Evolutionary conservation across 2,329 filamentous ascomycete genomes (phyloP).

Genomic region (Verticillium longisporum): DNA sequence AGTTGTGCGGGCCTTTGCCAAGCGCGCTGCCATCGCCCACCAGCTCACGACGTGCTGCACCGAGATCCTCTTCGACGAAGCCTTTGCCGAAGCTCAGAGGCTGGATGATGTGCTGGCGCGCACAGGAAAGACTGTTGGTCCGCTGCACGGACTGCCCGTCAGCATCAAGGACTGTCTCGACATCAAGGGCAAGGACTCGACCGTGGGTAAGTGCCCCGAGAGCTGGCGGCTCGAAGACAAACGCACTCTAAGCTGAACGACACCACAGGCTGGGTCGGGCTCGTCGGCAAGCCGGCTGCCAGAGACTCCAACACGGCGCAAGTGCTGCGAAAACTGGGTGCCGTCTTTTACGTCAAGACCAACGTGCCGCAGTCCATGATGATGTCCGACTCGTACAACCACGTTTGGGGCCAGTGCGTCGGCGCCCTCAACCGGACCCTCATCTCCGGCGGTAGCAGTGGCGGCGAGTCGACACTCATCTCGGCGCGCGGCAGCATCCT

Average conservation of each 20-base stretch:
- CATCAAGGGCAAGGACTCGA: slow-evolving; percentile 41
- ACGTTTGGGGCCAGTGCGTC: slow-evolving; percentile 29
- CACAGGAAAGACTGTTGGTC: slow-evolving; percentile 35
- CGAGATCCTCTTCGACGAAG: slow-evolving; percentile 24
- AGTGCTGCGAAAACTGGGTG: slow-evolving; percentile 33
- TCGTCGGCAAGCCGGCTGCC: slow-evolving; percentile 50
- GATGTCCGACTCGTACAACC: slow-evolving; percentile 24
- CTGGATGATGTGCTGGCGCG: slow-evolving; percentile 34
- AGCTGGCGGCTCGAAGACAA: no score
- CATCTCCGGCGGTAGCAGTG: slow-evolving; percentile 32
- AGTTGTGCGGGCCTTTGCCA: slow-evolving; percentile 35
- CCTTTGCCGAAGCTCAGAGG: slow-evolving; percentile 26
- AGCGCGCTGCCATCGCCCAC: slow-evolving; percentile 39
- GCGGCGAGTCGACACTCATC: slow-evolving; percentile 33
- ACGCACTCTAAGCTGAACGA: slow-evolving; percentile 8
- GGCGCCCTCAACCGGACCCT: slow-evolving; percentile 32
- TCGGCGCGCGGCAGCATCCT: slow-evolving; percentile 31
- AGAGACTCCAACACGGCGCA: slow-evolving; percentile 31
- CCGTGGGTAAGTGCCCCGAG: slow-evolving; percentile 30
- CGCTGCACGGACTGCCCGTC: slow-evolving; percentile 29
- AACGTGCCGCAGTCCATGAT: slow-evolving; percentile 33
- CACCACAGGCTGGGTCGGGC: slow-evolving; percentile 51
- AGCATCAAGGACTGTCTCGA: slow-evolving; percentile 15
- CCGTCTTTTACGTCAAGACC: slow-evolving; percentile 33
- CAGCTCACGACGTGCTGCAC: slow-evolving; percentile 26